Evolutionary conservation across 805 yeast genomes (phyloP).

Genomic region (Candida ulmi): DNA sequence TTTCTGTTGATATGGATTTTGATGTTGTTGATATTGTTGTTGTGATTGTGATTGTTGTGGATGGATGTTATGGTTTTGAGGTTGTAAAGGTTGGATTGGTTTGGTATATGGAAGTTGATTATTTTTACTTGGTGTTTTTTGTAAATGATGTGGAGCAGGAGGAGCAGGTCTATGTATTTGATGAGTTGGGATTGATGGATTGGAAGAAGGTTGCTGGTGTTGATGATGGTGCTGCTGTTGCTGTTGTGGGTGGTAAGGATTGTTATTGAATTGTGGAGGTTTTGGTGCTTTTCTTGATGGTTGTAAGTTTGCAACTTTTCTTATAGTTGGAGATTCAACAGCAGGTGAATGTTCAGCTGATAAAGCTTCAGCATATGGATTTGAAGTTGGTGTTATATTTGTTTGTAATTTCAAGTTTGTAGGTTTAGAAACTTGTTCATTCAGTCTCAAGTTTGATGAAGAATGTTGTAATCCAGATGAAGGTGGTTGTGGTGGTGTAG

Average conservation of each 20-base stretch:
- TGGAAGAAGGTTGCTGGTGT: not conserved
- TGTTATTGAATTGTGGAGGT: conserved; percentile 23
- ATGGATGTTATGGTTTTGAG: conserved; percentile 23
- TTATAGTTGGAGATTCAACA: conserved; percentile 8
- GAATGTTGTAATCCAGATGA: conserved; percentile 5
- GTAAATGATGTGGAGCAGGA: not conserved
- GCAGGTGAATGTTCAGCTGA: conserved; percentile 7
- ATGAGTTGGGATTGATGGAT: not conserved
- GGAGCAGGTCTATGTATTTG: not conserved
- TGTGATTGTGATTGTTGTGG: conserved; percentile 10
- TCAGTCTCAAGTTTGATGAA: conserved; percentile 7
- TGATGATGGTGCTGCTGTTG: conserved; percentile 1
- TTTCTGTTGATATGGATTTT: not conserved
- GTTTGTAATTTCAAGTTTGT: conserved; percentile 31
- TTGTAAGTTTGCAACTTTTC: conserved; percentile 9
- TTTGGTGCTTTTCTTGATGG: conserved; percentile 26
- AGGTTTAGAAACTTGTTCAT: conserved; percentile 5
- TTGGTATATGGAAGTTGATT: conserved; percentile 7
- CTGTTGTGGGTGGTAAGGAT: conserved; percentile 5
- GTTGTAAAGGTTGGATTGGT: conserved; percentile 20
- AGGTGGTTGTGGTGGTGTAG: conserved; percentile 45
- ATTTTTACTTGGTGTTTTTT: not conserved
- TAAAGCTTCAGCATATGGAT: conserved; percentile 16
- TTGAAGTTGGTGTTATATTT: conserved; percentile 12
- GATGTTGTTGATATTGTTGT: conserved; percentile 10